Evolutionary conservation across 306 rosid species (phyloP), one percentile per base, ranked within the genome.

Genomic region (Cucurbita argyrosperma): DNA sequence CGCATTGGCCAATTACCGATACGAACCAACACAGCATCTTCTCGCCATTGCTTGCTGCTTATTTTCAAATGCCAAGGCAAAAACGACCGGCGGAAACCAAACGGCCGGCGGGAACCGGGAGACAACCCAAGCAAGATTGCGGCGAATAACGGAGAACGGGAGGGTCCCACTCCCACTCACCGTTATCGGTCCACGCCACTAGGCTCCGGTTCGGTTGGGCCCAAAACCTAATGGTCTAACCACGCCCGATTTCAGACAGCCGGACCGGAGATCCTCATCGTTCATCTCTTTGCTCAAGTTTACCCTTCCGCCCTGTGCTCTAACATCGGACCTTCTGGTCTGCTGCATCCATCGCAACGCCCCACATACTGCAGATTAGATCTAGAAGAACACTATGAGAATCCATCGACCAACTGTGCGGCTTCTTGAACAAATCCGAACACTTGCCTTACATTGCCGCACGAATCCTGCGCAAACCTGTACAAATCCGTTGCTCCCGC

Each of bases 111-210:
- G 2, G 84, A 84, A 83, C 76, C 79, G 38, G 90, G 84, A 51
- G 89, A 65, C 74, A 90, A 86, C 13, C 96, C 96, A 1, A 90
- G 89, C 76, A 86, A 73, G 56, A 68, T 14, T 80, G 82, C 80
- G 76, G 96, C 96, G 35, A 30, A 30, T 30, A 30, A 2, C 35
- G 35, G 35, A 30, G 35, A 30, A 30, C 2, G 35, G 35, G 35
- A 30, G 35, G 35, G 35, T 30, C 35, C 35, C 35, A 30, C 35
- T 30, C 4, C 35, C 35, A 30, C 35, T 3, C 35, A 30, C 35
- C 35, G 35, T 30, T 30, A 30, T 30, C 35, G 35, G 35, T 30
- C 4, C 35, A 30, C 35, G 0, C 35, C 4, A 30, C 35, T 30
- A 30, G 35, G 35, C 35, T 30, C 35, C 35, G 35, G 35, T 30